Evolutionary conservation across 192 early-diverging fungal species (phyloP).

Genomic region (Coemansia asiatica): DNA sequence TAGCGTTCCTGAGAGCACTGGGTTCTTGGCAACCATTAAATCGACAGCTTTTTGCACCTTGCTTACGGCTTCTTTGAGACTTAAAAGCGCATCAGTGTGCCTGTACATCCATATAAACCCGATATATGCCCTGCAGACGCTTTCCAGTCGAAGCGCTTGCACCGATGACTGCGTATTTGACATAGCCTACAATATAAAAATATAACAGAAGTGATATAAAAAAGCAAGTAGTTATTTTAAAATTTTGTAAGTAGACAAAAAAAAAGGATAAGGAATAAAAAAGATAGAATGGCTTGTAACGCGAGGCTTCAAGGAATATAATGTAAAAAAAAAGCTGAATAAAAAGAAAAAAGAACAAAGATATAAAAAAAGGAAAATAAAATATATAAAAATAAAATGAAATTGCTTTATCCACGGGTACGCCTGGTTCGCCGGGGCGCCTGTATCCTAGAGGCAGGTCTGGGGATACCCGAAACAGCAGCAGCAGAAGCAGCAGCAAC

Average conservation of each 20-base stretch:
- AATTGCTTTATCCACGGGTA: constrained; percentile 20
- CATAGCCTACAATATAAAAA: neutral
- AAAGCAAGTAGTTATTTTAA: neutral
- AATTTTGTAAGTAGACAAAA: neutral
- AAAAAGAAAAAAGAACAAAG: neutral
- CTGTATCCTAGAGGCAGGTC: constrained; percentile 16
- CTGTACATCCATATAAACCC: constrained; percentile 31
- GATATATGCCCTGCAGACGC: constrained; percentile 21
- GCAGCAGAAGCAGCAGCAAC: no score
- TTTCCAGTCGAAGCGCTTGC: constrained; percentile 6
- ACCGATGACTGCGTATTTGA: neutral
- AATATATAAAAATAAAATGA: neutral
- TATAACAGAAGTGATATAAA: neutral
- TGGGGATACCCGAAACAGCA: constrained; percentile 10
- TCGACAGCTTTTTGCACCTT: constrained; percentile 16
- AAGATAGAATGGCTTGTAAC: no score
- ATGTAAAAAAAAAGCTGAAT: neutral
- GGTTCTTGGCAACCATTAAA: constrained; percentile 4
- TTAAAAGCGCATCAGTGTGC: neutral
- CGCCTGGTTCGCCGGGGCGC: constrained; percentile 26
- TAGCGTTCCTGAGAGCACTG: constrained; percentile 17
- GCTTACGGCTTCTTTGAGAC: neutral
- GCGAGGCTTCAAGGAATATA: no score
- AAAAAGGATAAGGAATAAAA: neutral
- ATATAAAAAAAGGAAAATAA: constrained; percentile 1